phyloP scores from a whole-genome alignment of 164 flowering plant genomes.

The Brasenia schreberi region DNA sequence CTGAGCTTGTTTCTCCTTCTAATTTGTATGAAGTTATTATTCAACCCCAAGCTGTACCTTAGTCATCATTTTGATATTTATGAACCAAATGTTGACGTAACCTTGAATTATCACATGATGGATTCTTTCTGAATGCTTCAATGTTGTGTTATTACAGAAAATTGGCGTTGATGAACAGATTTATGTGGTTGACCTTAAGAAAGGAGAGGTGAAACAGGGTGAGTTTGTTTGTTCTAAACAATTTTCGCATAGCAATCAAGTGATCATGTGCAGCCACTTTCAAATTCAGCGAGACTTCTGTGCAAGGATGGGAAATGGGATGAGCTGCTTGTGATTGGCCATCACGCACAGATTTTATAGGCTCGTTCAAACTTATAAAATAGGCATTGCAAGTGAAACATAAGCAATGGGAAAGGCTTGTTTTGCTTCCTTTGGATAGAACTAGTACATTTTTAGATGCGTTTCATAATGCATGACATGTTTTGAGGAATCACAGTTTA shows the following conservation, averaged over 20 bases:
- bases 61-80: background rate
- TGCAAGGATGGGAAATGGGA: too few relatives aligned
- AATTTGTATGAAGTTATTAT: background rate
- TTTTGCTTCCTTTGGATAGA: too few relatives aligned
- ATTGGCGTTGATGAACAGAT: slow-evolving; percentile 64
- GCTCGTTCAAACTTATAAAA: too few relatives aligned
- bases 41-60: background rate
- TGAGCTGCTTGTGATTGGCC: too few relatives aligned
- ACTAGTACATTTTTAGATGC: too few relatives aligned
- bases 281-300: too few relatives aligned
- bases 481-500: too few relatives aligned
- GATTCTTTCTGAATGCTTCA: background rate
- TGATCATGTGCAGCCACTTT: too few relatives aligned
- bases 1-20: background rate
- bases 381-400: too few relatives aligned
- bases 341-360: too few relatives aligned
- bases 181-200: slow-evolving; percentile 76
- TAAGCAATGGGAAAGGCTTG: too few relatives aligned
- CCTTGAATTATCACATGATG: background rate
- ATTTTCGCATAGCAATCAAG: background rate
- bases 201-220: slow-evolving; percentile 90
- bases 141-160: slow-evolving; percentile 34
- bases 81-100: background rate
- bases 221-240: slow-evolving; percentile 9
- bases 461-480: too few relatives aligned